Evolutionary conservation across 768 basidiomycete species (phyloP).

Genomic region (Leucosporidium creatinivorum): DNA sequence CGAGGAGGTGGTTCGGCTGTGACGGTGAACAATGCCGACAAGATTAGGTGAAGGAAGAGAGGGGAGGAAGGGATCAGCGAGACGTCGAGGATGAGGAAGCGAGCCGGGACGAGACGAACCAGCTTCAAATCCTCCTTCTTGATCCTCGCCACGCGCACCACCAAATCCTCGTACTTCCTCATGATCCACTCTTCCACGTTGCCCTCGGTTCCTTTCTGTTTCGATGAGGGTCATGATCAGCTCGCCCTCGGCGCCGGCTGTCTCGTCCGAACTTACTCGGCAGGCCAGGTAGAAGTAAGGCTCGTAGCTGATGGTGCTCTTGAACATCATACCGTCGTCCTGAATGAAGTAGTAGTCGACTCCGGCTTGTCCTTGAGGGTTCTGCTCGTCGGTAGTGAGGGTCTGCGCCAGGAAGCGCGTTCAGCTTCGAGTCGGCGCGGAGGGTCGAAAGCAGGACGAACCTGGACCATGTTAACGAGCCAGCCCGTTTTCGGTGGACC

Average conservation of each 20-base stretch:
- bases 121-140: conserved; percentile 89
- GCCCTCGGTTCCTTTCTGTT: conserved; percentile 72
- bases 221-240: neutral
- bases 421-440: neutral
- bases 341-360: conserved; percentile 97
- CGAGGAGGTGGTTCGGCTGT: conserved; percentile 87
- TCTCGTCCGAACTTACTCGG: conserved; percentile 54
- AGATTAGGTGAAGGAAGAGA: conserved; percentile 1
- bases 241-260: neutral
- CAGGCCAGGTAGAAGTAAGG: conserved; percentile 91
- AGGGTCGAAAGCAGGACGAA: conserved; percentile 45
- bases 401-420: conserved; percentile 51
- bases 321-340: conserved; percentile 95
- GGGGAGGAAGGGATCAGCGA: neutral
- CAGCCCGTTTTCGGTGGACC: conserved; percentile 75
- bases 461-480: conserved; percentile 98
- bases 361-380: conserved; percentile 74
- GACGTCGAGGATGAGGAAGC: neutral
- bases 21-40: no score
- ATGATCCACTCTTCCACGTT: conserved; percentile 90
- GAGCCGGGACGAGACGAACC: conserved; percentile 38
- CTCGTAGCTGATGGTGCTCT: conserved; percentile 82
- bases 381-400: conserved; percentile 73
- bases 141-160: conserved; percentile 68
- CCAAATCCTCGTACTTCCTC: conserved; percentile 83